Percentiles rank a stretch among this genome's conserved stretches.
phyloP scores from a whole-genome alignment of 192 early-diverging fungal genomes.

The Coemansia sp. region DNA sequence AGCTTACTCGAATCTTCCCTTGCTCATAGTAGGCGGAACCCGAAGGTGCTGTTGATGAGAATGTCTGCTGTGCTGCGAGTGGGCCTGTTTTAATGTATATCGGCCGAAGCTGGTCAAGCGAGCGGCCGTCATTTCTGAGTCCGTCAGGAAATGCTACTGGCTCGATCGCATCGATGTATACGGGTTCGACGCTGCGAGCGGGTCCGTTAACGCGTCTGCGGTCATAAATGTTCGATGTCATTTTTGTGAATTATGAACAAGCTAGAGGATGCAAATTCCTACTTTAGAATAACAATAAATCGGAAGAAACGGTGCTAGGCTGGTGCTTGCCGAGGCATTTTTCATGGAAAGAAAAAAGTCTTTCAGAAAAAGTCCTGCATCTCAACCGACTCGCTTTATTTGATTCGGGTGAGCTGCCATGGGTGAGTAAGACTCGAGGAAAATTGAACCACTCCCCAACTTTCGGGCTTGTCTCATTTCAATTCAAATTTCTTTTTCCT shows the following conservation, averaged over 20 bases:
- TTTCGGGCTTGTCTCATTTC: not conserved
- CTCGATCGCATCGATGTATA: slow-evolving; percentile 16
- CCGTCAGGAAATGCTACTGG: slow-evolving; percentile 16
- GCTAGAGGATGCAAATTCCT: not conserved
- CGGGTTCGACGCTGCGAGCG: slow-evolving; percentile 50
- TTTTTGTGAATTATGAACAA: slow-evolving; percentile 3
- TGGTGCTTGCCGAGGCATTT: no score
- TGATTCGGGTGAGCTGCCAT: no score
- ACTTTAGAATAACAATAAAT: not conserved
- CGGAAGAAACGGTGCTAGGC: not conserved
- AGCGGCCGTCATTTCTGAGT: slow-evolving; percentile 29
- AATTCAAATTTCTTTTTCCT: slow-evolving; percentile 12
- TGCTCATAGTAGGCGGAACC: slow-evolving; percentile 57
- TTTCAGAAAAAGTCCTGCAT: not conserved
- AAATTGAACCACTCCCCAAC: no score
- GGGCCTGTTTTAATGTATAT: slow-evolving; percentile 51
- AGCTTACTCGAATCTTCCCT: slow-evolving; percentile 53
- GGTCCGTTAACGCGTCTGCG: slow-evolving; percentile 52
- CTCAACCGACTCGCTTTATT: not conserved
- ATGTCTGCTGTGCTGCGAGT: slow-evolving; percentile 19
- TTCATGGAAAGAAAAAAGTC: not conserved
- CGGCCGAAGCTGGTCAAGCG: slow-evolving; percentile 41
- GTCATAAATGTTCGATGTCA: slow-evolving; percentile 42
- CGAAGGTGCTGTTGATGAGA: slow-evolving; percentile 36
- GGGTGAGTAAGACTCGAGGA: no score